Evolutionary conservation across 1,284 basidiomycete genomes (phyloP), one percentile per base, ranked within the genome.

Genomic region (Microbotryomycetes sp.): DNA sequence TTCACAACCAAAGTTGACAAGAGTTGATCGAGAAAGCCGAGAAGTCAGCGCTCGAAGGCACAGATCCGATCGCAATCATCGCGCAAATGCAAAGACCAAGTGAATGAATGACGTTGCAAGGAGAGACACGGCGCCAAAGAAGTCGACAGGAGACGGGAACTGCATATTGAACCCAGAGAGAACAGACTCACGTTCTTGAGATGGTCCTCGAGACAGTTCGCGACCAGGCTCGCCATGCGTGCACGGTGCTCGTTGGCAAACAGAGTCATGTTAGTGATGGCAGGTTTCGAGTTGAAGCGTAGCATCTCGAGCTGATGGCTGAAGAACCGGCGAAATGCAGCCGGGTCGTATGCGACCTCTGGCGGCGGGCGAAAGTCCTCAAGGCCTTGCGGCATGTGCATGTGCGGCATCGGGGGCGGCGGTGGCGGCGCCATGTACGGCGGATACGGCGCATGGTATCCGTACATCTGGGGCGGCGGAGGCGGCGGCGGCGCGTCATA

Each of bases 191-290:
- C 80, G 71, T 74, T 73, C 68, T 88, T 81, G 59, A 97, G 91
- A 68, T 97, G 92, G 29, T 81, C 78, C 72, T 96, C 91, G 52
- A 98, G 78, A 74, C 89, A 91, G 68, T 92, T 86, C 1, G 87
- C 87, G 24, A 97, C 87, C 56, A 91, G 83, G 61, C 86, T 83
- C 67, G 89, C 85, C 77, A 86, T 79, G 81, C 74, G 67, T 64
- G 87, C 84, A 57, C 84, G 79, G 74, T 88, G 86, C 63, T 94
- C 88, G 79, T 91, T 88, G 35, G 96, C 93, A 71, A 91, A 83
- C 80, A 94, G 84, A 29, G 94, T 97, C n/a, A 98, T 79, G 65
- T 83, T 84, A 77, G 94, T 92, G 71, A 99, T 99, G 68, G 97
- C 86, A 16, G 91, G 89, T 73, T 93, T 87, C 69, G 92, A 96